These are phyloP conservation scores for Fusarium torulosum DNA, from an alignment of 2,329 filamentous ascomycete genomes.

Conservation along the genomic window DNA sequence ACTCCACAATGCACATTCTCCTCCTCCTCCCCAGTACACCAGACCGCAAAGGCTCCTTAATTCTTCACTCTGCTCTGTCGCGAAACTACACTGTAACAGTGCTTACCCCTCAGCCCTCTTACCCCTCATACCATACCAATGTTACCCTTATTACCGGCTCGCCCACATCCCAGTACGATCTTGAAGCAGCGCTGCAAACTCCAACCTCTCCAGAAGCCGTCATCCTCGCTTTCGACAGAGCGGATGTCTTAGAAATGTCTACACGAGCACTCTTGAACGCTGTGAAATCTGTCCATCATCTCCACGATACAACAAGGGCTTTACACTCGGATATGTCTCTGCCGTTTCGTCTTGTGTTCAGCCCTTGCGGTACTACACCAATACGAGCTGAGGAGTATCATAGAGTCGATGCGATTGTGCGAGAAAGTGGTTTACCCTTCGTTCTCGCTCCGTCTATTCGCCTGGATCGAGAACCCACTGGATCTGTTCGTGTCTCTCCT, in stretches of 20 bases:
- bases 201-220: slow-evolving; percentile 52
- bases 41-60: slow-evolving; percentile 61
- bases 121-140: background rate
- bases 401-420: slow-evolving; percentile 58
- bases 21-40: slow-evolving; percentile 57
- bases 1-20: slow-evolving; percentile 52
- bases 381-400: slow-evolving; percentile 63
- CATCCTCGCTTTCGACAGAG: slow-evolving; percentile 63
- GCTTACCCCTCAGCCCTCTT: background rate
- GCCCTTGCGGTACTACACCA: slow-evolving; percentile 58
- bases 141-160: slow-evolving; percentile 8
- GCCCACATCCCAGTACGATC: slow-evolving; percentile 43
- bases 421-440: slow-evolving; percentile 51
- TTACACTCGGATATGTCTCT: slow-evolving; percentile 51
- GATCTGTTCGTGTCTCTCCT: slow-evolving; percentile 2
- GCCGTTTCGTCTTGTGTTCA: slow-evolving; percentile 60
- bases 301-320: slow-evolving; percentile 56
- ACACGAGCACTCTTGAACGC: slow-evolving; percentile 53
- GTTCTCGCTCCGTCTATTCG: background rate
- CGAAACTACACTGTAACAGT: slow-evolving; percentile 59
- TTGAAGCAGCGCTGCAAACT: slow-evolving; percentile 52
- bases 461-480: background rate
- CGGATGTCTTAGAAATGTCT: slow-evolving; percentile 57
- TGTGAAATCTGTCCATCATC: slow-evolving; percentile 51
- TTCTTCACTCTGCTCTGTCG: slow-evolving; percentile 56